Percentiles rank a stretch among this genome's conserved stretches.
Evolutionary conservation across 2,329 filamentous ascomycete genomes (phyloP).

Genomic region (Pseudocercospora eumusae): DNA sequence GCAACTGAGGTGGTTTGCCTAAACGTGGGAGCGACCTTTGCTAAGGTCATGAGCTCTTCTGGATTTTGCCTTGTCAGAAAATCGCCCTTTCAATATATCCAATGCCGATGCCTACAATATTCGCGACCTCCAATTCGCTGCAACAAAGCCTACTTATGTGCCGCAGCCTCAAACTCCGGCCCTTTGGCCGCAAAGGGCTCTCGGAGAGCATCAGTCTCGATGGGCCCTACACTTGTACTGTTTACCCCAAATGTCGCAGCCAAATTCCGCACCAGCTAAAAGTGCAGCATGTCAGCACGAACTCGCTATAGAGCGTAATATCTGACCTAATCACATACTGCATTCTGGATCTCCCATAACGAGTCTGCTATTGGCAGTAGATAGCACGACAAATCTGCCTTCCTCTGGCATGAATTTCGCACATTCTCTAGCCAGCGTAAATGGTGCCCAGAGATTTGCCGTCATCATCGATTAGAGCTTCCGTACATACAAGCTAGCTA

Average conservation of each 20-base stretch:
- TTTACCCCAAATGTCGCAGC: slow-evolving; percentile 17
- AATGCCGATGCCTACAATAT: slow-evolving; percentile 21
- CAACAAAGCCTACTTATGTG: slow-evolving; percentile 12
- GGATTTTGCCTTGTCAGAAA: no score
- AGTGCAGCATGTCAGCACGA: neutral
- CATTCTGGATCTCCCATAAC: slow-evolving; percentile 17
- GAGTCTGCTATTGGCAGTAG: slow-evolving; percentile 14
- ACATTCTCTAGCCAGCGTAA: slow-evolving; percentile 13
- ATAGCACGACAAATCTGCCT: slow-evolving; percentile 23
- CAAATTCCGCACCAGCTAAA: slow-evolving; percentile 12
- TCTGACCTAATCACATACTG: neutral
- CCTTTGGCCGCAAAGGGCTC: neutral
- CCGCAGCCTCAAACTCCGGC: slow-evolving; percentile 7
- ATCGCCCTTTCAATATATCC: no score
- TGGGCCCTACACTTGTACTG: slow-evolving; percentile 19
- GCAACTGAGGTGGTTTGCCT: no score
- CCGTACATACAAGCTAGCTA: no score
- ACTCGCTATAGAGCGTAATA: neutral
- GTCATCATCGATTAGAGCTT: slow-evolving; percentile 20
- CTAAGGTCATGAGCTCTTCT: no score
- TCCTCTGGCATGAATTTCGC: slow-evolving; percentile 18
- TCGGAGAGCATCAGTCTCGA: slow-evolving; percentile 15
- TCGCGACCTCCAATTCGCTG: slow-evolving; percentile 22
- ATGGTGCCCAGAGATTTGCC: slow-evolving; percentile 16
- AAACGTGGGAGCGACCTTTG: no score